phyloP scores from a whole-genome alignment of 176 grass and related monocot genomes.

The Tillandsia leiboldiana region DNA sequence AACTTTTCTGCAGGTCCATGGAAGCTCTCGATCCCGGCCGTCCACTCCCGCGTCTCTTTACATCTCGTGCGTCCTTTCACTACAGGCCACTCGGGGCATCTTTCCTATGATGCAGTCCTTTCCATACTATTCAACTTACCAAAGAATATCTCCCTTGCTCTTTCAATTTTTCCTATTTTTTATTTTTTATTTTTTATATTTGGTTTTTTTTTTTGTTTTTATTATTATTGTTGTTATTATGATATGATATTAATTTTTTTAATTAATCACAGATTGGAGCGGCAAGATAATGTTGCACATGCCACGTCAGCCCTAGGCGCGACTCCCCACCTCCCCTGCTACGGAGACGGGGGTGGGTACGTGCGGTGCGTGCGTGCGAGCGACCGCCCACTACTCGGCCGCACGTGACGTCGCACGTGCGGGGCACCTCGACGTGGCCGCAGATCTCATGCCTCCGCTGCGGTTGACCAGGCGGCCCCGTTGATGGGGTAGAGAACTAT shows the following conservation, averaged over 20 bases:
- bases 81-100: no score
- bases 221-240: no score
- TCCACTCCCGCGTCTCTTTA: no score
- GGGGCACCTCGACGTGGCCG: neutral
- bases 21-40: neutral
- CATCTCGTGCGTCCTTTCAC: no score
- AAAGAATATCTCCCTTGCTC: conserved; percentile 12
- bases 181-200: conserved; percentile 6
- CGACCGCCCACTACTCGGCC: no score
- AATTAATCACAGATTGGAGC: no score
- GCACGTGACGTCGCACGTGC: neutral
- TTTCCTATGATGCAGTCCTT: conserved; percentile 11
- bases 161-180: conserved; percentile 3
- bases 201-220: neutral
- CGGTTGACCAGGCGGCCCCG: neutral
- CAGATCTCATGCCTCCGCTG: neutral
- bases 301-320: conserved; percentile 18
- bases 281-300: no score
- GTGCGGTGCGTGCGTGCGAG: neutral
- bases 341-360: neutral
- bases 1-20: no score
- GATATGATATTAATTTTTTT: no score
- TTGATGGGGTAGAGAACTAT: no score
- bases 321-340: neutral
- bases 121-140: conserved; percentile 15